Percentiles rank a stretch among this genome's conserved stretches.
Conservation (phyloP, 441 rosid genomes). For the Brassica hybrid region DNA sequence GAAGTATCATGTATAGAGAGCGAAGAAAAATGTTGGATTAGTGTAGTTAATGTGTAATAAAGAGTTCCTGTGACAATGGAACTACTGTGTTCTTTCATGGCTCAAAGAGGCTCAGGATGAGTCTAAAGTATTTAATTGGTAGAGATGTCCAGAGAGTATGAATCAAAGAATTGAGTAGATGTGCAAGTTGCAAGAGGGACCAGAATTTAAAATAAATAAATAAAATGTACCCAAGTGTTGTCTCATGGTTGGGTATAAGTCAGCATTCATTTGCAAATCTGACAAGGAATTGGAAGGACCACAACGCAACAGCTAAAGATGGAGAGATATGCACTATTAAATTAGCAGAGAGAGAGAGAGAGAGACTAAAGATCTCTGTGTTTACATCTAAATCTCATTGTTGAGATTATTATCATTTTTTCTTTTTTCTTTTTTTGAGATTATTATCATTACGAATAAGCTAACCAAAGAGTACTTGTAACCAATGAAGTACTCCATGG, state of each 20-base stretch:
- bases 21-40: conserved; percentile 26
- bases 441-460: conserved; percentile 17
- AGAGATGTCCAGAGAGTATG: conserved; percentile 28
- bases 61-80: conserved; percentile 37
- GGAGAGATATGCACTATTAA: conserved; percentile 10
- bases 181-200: conserved; percentile 52
- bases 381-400: conserved; percentile 22
- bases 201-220: conserved; percentile 15
- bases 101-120: conserved; percentile 5
- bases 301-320: conserved; percentile 32
- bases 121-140: conserved; percentile 3
- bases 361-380: background rate
- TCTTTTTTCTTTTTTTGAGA: background rate
- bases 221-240: conserved; percentile 35
- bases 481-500: background rate
- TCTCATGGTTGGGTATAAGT: conserved; percentile 40
- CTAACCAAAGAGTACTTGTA: conserved; percentile 3
- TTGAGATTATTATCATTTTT: background rate
- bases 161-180: conserved; percentile 27
- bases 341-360: background rate
- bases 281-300: conserved; percentile 41
- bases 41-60: conserved; percentile 28
- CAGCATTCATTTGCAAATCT: conserved; percentile 28
- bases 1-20: conserved; percentile 37
- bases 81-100: conserved; percentile 30